Conservation (phyloP, 768 basidiomycete genomes). For the Austroboletus eburneus region DNA sequence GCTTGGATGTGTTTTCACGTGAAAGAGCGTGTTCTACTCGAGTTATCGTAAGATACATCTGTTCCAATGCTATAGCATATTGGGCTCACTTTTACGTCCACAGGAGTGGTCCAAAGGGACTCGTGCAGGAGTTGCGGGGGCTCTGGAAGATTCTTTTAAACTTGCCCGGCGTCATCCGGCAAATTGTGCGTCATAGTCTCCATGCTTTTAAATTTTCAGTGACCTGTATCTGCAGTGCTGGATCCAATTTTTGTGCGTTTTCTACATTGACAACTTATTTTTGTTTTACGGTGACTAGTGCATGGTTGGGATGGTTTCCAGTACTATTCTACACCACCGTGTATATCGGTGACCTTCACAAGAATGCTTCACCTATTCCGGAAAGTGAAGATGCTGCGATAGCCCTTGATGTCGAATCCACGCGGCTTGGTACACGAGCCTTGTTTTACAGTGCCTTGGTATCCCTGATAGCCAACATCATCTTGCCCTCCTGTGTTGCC, state of each 20-base stretch:
- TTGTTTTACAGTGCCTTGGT: conserved; percentile 75
- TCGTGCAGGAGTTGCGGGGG: conserved; percentile 47
- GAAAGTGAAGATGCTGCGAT: conserved; percentile 31
- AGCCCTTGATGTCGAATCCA: conserved; percentile 60
- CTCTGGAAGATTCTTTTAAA: conserved; percentile 69
- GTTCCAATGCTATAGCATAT: background rate
- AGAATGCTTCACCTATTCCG: conserved; percentile 36
- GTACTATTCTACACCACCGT: conserved; percentile 83
- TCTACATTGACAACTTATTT: background rate
- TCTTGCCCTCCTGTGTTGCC: conserved; percentile 62
- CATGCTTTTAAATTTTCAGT: conserved; percentile 6
- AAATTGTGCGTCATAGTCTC: conserved; percentile 56
- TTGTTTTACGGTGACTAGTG: conserved; percentile 37
- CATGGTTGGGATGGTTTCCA: conserved; percentile 92
- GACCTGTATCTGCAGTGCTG: conserved; percentile 47
- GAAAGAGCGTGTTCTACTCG: conserved; percentile 71
- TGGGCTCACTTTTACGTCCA: conserved; percentile 3
- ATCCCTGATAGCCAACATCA: conserved; percentile 60
- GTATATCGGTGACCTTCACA: conserved; percentile 87
- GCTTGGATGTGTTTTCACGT: conserved; percentile 54
- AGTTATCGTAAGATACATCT: conserved; percentile 25
- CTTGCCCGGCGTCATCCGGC: conserved; percentile 70
- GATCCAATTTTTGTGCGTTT: conserved; percentile 76
- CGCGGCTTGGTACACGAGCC: conserved; percentile 79
- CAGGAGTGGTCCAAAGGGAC: conserved; percentile 26